Conservation (phyloP, 371 early-diverging fungal genomes). For the Fennellomyces sp. region DNA sequence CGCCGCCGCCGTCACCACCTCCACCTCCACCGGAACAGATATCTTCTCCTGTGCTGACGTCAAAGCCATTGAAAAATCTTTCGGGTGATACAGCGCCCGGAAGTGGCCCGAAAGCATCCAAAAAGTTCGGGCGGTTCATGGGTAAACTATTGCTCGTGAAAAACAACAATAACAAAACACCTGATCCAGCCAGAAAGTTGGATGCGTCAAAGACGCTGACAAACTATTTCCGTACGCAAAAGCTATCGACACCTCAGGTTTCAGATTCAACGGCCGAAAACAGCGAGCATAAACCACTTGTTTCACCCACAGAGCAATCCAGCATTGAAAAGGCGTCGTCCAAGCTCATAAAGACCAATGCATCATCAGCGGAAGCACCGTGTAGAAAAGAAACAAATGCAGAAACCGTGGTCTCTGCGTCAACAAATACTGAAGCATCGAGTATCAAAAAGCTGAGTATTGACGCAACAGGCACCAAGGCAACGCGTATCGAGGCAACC, state of each 20-base stretch:
- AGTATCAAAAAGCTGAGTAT: not conserved
- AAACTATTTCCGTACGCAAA: not conserved
- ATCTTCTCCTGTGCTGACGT: not conserved
- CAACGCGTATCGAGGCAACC: no score
- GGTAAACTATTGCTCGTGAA: constrained; percentile 29
- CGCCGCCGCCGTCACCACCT: not conserved
- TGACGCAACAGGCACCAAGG: no score
- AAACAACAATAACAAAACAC: not conserved
- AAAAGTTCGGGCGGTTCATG: constrained; percentile 38
- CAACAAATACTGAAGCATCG: not conserved
- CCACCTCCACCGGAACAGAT: not conserved
- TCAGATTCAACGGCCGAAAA: constrained; percentile 1
- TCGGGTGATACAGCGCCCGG: not conserved
- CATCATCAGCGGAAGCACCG: no score
- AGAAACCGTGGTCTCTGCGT: not conserved
- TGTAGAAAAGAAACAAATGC: no score
- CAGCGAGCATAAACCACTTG: not conserved
- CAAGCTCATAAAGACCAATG: no score
- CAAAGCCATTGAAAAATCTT: not conserved
- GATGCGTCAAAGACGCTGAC: not conserved
- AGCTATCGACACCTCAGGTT: not conserved
- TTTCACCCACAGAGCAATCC: no score
- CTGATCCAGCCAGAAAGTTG: not conserved
- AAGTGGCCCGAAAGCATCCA: not conserved
- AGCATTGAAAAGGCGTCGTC: no score